These are phyloP conservation scores for Chenopodium formosanum DNA, from an alignment of 148 eudicot species.

Conservation along the genomic window DNA sequence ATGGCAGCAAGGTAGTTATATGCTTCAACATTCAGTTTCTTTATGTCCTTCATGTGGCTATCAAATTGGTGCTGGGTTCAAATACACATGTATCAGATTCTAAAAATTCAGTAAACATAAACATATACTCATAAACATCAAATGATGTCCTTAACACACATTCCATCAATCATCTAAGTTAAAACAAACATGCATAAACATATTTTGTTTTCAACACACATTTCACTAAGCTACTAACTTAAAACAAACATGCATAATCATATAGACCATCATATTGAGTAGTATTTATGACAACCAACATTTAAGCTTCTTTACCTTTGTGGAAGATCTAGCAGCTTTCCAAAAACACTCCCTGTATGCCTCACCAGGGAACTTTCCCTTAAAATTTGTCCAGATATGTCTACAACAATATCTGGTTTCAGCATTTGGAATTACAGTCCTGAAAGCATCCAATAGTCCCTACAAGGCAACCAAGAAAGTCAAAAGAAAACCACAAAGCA, in stretches of 20 bases:
- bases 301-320: background rate
- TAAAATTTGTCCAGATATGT: conserved; percentile 15
- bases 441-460: conserved; percentile 4
- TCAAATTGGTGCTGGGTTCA: background rate
- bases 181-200: too few species aligned
- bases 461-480: background rate
- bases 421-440: background rate
- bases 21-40: background rate
- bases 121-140: too few species aligned
- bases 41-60: background rate
- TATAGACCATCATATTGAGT: background rate
- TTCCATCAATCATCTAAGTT: too few species aligned
- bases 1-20: background rate
- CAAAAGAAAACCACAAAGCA: background rate
- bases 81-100: too few species aligned
- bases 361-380: background rate
- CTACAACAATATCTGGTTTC: background rate
- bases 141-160: too few species aligned
- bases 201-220: too few species aligned
- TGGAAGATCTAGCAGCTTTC: conserved; percentile 7
- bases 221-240: too few species aligned
- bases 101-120: background rate
- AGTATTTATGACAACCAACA: background rate
- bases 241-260: too few species aligned
- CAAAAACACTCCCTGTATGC: background rate